Evolutionary conservation across 1,139 yeast species (phyloP), one percentile per base, ranked within the genome.

Genomic region (Yarrowia galli): DNA sequence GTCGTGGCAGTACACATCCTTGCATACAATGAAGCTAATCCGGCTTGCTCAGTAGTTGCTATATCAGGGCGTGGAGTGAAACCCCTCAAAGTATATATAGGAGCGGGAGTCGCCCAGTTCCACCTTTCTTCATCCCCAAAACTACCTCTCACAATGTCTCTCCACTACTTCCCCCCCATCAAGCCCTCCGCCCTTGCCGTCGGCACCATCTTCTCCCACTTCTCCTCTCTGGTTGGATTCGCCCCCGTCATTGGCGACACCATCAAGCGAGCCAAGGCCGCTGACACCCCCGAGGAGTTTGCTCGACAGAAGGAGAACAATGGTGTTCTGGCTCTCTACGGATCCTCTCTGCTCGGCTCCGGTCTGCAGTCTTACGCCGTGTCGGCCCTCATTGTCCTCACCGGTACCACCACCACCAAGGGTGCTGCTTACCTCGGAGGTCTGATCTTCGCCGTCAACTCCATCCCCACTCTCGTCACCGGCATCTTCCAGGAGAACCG

Each of bases 241-340:
- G 79, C 78, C 40, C 83, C 83, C 36, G 74, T 80, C 49, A 76
- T 80, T 69, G 82, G 82, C 43, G 78, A 80, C 58, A 78, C 81
- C 25, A 77, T 75, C 75, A 73, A 76, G 71, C 78, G 76, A 73
- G 82, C 82, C 60, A 74, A 73, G 71, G 69, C 69, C 51, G 71
- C 79, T 46, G 72, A 71, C 68, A 74, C 76, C 67, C 77, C 75
- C 67, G 78, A 78, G 73, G 80, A 80, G 68, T 77, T 78, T 69
- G 61, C 76, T 68, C 73, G 76, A 75, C 72, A 78, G 69, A 71
- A 75, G 71, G 81, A 80, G 73, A 79, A 80, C 43, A 75, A 79
- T 63, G 73, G 79, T 40, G 82, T 82, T 46, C 75, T 75, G 25
- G 74, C 76, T 42, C 73, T 78, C 53, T 76, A 76, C 74, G 75